Evolutionary conservation across 805 yeast genomes (phyloP).

Genomic region (Ogataea siamensis): DNA sequence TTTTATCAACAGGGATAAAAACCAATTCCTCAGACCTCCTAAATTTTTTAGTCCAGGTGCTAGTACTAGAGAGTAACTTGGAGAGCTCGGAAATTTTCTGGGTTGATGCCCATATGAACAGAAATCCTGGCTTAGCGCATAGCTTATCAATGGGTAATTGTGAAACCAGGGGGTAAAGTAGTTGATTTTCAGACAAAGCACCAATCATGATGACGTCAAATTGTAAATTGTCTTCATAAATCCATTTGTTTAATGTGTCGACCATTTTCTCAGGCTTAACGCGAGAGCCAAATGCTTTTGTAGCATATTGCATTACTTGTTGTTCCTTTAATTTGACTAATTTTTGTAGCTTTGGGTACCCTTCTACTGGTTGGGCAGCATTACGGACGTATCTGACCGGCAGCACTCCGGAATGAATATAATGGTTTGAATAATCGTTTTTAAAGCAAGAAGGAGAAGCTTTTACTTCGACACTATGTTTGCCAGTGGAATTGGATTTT

Average conservation of each 20-base stretch:
- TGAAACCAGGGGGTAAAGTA: conserved; percentile 57
- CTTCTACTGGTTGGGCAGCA: conserved; percentile 63
- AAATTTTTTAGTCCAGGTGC: conserved; percentile 56
- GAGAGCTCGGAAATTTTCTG: conserved; percentile 64
- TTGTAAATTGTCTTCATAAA: conserved; percentile 49
- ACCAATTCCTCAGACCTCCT: conserved; percentile 89
- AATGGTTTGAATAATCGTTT: conserved; percentile 73
- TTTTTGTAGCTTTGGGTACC: conserved; percentile 80
- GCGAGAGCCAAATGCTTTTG: conserved; percentile 65
- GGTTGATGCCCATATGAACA: conserved; percentile 86
- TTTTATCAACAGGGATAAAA: conserved; percentile 66
- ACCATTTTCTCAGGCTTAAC: conserved; percentile 53
- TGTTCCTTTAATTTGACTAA: conserved; percentile 62
- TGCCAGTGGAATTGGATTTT: conserved; percentile 11
- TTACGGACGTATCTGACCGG: conserved; percentile 71
- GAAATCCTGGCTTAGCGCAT: conserved; percentile 80
- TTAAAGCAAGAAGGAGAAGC: conserved; percentile 34
- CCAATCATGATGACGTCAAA: conserved; percentile 94
- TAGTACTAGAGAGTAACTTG: conserved; percentile 40
- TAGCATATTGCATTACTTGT: conserved; percentile 53
- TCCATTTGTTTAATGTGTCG: conserved; percentile 61
- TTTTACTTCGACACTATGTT: conserved; percentile 14
- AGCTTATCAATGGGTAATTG: conserved; percentile 69
- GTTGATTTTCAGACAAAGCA: conserved; percentile 73
- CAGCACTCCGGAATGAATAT: conserved; percentile 56